These are phyloP conservation scores for Hypoxylon rubiginosum DNA, from an alignment of 2,329 filamentous ascomycete species.

Conservation along the genomic window DNA sequence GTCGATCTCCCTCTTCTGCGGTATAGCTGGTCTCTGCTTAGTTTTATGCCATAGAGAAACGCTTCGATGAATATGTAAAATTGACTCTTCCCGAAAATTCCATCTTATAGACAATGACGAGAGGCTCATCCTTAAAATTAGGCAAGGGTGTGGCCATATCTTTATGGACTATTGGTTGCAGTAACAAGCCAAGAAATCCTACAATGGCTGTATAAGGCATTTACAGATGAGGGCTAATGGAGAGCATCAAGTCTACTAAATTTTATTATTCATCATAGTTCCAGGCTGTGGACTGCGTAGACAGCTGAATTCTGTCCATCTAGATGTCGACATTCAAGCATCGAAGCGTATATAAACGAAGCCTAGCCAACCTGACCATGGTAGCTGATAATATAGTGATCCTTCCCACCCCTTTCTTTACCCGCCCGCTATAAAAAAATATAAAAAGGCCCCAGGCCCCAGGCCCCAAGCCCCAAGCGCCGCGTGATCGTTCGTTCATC, in stretches of 20 bases:
- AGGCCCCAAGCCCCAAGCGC: slow-evolving; percentile 30
- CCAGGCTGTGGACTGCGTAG: neutral
- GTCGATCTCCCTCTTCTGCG: slow-evolving; percentile 5
- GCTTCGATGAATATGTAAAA: slow-evolving; percentile 18
- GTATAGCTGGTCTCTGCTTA: slow-evolving; percentile 1
- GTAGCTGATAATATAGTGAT: neutral
- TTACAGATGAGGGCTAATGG: too few species aligned
- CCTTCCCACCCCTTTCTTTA: neutral
- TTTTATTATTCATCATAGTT: neutral
- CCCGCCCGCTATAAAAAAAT: neutral
- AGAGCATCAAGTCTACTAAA: too few species aligned
- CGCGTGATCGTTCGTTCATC: slow-evolving; percentile 22
- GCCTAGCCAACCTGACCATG: neutral
- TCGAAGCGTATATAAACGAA: slow-evolving; percentile 1
- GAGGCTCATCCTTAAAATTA: neutral
- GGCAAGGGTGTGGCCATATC: too few species aligned
- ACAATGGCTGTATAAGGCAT: neutral
- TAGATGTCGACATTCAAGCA: neutral
- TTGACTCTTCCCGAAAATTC: neutral
- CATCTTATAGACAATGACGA: neutral
- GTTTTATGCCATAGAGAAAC: slow-evolving; percentile 11
- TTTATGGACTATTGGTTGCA: neutral
- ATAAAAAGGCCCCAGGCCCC: too few species aligned
- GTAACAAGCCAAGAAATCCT: neutral
- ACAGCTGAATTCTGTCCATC: neutral